Evolutionary conservation across 495 filamentous ascomycete genomes (phyloP).

Genomic region (Neurospora sp.): DNA sequence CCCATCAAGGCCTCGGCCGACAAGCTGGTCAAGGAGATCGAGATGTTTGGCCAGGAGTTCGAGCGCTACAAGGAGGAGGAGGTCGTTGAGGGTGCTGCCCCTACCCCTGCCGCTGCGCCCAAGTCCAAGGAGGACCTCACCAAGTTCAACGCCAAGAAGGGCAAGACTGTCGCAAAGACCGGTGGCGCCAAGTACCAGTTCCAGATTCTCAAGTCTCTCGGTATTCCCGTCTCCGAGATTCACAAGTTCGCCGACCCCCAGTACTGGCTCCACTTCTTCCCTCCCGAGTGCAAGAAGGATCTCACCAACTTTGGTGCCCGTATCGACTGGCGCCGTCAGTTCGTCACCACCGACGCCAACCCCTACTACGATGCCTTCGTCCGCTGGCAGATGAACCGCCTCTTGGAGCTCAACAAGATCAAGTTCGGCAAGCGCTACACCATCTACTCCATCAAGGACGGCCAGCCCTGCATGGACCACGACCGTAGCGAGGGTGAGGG

Average conservation of each 20-base stretch:
- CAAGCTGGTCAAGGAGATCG: slow-evolving; percentile 80
- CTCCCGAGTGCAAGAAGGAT: slow-evolving; percentile 69
- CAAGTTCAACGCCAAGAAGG: slow-evolving; percentile 90
- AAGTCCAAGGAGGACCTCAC: slow-evolving; percentile 59
- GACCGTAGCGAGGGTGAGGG: slow-evolving; percentile 89
- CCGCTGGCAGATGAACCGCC: slow-evolving; percentile 92
- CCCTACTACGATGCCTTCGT: slow-evolving; percentile 96
- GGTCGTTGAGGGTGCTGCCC: slow-evolving; percentile 20
- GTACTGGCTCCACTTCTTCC: slow-evolving; percentile 71
- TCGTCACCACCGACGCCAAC: slow-evolving; percentile 95
- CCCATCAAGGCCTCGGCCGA: slow-evolving; percentile 97
- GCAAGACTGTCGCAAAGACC: slow-evolving; percentile 84
- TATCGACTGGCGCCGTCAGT: slow-evolving; percentile 85
- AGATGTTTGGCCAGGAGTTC: slow-evolving; percentile 82
- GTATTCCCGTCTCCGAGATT: slow-evolving; percentile 73
- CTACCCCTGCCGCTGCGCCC: slow-evolving; percentile 16
- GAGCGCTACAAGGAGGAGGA: slow-evolving; percentile 59
- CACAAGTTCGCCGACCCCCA: slow-evolving; percentile 79
- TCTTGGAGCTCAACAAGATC: slow-evolving; percentile 85
- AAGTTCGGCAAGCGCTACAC: slow-evolving; percentile 92
- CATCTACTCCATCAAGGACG: slow-evolving; percentile 92
- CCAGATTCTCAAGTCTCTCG: slow-evolving; percentile 58
- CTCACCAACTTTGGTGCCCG: slow-evolving; percentile 73
- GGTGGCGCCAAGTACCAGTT: slow-evolving; percentile 66
- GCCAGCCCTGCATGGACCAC: slow-evolving; percentile 96